A percentile compares a stretch with the other conserved stretches of the same genome.
These are phyloP conservation scores for Cryphonectria japonica DNA, from an alignment of 2,329 filamentous ascomycete genomes.

Conservation along the genomic window DNA sequence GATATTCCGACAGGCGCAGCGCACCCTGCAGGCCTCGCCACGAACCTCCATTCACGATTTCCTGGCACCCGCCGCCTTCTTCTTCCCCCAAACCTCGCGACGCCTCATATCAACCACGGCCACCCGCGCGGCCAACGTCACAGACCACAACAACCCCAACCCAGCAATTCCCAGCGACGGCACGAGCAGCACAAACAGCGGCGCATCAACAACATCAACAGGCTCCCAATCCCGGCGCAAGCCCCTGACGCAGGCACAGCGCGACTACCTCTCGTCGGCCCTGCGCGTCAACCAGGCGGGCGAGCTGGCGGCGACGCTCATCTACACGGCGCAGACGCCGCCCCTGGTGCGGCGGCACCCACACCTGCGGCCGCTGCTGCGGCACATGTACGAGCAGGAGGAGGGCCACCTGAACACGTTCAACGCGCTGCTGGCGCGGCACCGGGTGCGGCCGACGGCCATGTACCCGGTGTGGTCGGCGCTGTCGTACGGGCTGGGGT, in stretches of 20 bases:
- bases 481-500: slow-evolving; percentile 80
- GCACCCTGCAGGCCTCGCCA: slow-evolving; percentile 26
- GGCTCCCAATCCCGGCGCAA: slow-evolving; percentile 49
- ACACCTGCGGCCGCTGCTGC: slow-evolving; percentile 87
- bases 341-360: slow-evolving; percentile 80
- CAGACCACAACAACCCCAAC: slow-evolving; percentile 10
- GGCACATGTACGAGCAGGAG: slow-evolving; percentile 98
- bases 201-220: slow-evolving; percentile 29
- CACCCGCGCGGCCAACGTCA: slow-evolving; percentile 26
- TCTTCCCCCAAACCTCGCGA: slow-evolving; percentile 34
- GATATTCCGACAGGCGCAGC: slow-evolving; percentile 32
- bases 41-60: slow-evolving; percentile 41
- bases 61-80: slow-evolving; percentile 39
- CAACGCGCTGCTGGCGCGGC: slow-evolving; percentile 79
- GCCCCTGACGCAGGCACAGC: slow-evolving; percentile 70
- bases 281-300: slow-evolving; percentile 97
- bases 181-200: slow-evolving; percentile 14
- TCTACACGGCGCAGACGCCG: slow-evolving; percentile 88
- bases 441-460: slow-evolving; percentile 88
- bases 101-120: slow-evolving; percentile 28
- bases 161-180: background rate
- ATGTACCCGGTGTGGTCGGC: slow-evolving; percentile 90
- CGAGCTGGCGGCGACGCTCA: slow-evolving; percentile 93
- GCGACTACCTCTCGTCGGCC: slow-evolving; percentile 75
- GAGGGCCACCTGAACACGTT: slow-evolving; percentile 84